Conservation (phyloP, 2,329 filamentous ascomycete species). For the Penicillium sp. region DNA sequence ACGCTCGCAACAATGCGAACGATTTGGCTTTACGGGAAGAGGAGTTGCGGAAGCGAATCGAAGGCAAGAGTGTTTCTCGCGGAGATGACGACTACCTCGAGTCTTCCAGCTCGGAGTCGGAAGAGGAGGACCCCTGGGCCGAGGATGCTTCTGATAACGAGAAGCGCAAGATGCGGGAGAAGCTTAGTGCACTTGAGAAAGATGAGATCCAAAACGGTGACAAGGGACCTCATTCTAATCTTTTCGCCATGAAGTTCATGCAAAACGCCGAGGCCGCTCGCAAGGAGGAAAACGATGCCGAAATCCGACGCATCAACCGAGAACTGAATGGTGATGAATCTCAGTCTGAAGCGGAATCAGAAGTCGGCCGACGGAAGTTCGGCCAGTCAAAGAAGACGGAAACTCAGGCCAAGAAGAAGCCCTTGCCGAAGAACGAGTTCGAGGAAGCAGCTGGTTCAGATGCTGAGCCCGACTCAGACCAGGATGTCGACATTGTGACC, state of each 20-base stretch:
- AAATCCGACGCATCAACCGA: constrained; percentile 62
- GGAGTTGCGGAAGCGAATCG: constrained; percentile 72
- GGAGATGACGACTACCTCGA: constrained; percentile 53
- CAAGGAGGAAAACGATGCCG: constrained; percentile 74
- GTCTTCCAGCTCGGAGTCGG: constrained; percentile 58
- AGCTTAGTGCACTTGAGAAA: constrained; percentile 47
- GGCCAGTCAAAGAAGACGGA: constrained; percentile 32
- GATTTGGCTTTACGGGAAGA: constrained; percentile 80
- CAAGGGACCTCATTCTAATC: constrained; percentile 54
- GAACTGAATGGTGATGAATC: constrained; percentile 64
- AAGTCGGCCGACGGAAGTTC: constrained; percentile 59
- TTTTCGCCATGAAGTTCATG: constrained; percentile 93
- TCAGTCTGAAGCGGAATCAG: constrained; percentile 47
- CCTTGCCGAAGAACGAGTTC: constrained; percentile 50
- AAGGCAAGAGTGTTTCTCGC: constrained; percentile 62
- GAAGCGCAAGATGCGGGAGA: constrained; percentile 35
- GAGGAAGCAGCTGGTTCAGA: constrained; percentile 56
- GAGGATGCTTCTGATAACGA: constrained; percentile 42
- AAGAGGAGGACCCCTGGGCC: constrained; percentile 54
- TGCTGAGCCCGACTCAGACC: constrained; percentile 32
- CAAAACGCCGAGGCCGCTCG: constrained; percentile 73
- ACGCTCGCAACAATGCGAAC: constrained; percentile 68
- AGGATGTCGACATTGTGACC: constrained; percentile 36
- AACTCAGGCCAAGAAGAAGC: constrained; percentile 25
- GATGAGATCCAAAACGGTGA: constrained; percentile 38